Base-by-base conservation (phyloP, 1,284 basidiomycete species). In the Peniophora sp. region DNA sequence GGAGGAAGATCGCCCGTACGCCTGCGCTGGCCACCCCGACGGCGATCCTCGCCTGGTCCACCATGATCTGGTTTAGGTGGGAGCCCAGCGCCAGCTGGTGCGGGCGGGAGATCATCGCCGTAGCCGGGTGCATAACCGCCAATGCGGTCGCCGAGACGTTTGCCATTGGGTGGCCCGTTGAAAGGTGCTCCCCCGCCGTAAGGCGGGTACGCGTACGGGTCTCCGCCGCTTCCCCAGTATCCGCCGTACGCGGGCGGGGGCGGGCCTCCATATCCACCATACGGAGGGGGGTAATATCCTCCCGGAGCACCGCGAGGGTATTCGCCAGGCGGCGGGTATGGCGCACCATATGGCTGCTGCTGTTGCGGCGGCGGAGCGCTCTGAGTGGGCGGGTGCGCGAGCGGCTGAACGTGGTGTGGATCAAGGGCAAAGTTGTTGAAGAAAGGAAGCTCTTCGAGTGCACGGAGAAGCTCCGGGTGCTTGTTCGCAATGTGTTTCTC, bases 391-490 rank as follows among this genome's bases (percentile, higher is more conserved):
- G 85, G 83, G 62, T 91, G 88, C 32, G 78, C 75, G 67, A 88
- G 89, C 1, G 92, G 91, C 62, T 92, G 89, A 51, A 95, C 87
- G 57, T 85, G 89, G 61, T 93, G 88, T 49, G 93, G 94, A 69
- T 97, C 93, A 53, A 96, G 79, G 25, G 89, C 89, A 64, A 94
- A 97, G 65, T 89, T 92, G 69, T 97, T 96, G 73, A 92, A 92
- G 65, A 88, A 89, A 32, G 87, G 79, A 54, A 93, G 67, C 90
- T 90, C 86, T 36, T 89, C 86, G n/a, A 91, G 76, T 49, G 73
- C 66, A 59, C 81, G 86, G 52, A 92, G 79, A 10, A 89, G 71
- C 57, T 94, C 92, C 16, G 83, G 70, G 64, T 96, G 92, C 66
- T 94, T 94, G 65, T 91, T 90, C 8, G 85, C 80, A 56, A 95